Conservation (phyloP, 345 rosid species). For the Populus deltoides region DNA sequence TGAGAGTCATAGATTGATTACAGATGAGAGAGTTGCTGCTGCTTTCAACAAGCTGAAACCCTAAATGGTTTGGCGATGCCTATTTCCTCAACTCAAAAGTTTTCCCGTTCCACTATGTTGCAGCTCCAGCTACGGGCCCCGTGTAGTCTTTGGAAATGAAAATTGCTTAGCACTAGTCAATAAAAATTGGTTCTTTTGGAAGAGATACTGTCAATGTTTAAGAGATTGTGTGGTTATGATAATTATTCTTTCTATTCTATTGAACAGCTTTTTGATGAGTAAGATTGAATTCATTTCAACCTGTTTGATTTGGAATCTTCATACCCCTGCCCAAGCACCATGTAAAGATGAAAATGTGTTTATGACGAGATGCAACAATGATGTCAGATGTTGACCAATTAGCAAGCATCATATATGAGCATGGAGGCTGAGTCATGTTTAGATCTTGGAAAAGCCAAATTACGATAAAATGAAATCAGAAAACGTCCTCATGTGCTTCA, state of each 20-base stretch:
- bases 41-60: conserved; percentile 57
- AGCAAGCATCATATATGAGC: too few species aligned
- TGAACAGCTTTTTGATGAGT: background rate
- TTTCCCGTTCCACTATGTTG: background rate
- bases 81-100: background rate
- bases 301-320: background rate
- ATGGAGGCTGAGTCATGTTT: too few species aligned
- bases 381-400: too few species aligned
- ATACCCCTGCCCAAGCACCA: background rate
- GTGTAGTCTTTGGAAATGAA: background rate
- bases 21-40: conserved; percentile 42
- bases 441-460: too few species aligned
- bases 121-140: background rate
- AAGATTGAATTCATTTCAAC: background rate
- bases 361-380: too few species aligned
- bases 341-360: background rate
- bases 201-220: background rate
- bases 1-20: conserved; percentile 36
- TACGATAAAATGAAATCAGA: too few species aligned
- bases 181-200: background rate
- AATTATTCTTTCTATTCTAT: background rate
- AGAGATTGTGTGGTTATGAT: background rate
- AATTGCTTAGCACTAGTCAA: background rate
- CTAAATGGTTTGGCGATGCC: conserved; percentile 19
- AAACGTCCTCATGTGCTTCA: too few species aligned